Percentiles rank a stretch among this genome's conserved stretches.
These are phyloP conservation scores for Saccharum officinarum DNA, from an alignment of 176 grass and related monocot species.

Conservation along the genomic window DNA sequence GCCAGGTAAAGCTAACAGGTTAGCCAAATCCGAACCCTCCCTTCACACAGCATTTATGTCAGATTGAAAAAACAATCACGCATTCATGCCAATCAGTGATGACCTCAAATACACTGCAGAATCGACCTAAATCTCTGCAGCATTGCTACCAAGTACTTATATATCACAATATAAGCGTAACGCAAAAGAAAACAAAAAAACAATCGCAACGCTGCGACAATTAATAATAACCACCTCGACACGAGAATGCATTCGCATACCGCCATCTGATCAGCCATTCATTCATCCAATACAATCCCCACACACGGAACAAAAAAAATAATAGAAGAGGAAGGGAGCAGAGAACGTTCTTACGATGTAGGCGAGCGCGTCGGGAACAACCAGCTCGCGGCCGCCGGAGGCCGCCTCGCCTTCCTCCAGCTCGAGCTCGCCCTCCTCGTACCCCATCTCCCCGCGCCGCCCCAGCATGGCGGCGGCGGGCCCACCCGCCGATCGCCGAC, in stretches of 20 bases:
- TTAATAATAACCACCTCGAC: not conserved
- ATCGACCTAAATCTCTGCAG: not conserved
- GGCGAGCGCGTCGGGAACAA: constrained; percentile 50
- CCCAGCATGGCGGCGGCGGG: not conserved
- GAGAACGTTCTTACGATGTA: constrained; percentile 58
- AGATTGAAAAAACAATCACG: not conserved
- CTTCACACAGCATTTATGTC: not conserved
- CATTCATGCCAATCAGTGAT: not conserved
- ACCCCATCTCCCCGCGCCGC: constrained; percentile 3
- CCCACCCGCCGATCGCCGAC: constrained; percentile 15
- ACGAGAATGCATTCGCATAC: not conserved
- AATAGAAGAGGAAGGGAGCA: not conserved
- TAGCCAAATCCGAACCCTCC: not conserved
- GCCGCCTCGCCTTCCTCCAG: constrained; percentile 49
- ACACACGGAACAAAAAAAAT: too few species aligned
- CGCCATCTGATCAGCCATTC: not conserved
- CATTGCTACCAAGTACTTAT: not conserved
- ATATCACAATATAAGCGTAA: not conserved
- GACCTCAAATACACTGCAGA: not conserved
- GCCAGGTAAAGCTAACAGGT: not conserved
- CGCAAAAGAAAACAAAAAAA: not conserved
- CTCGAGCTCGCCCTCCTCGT: constrained; percentile 56
- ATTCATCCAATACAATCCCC: constrained; percentile 3
- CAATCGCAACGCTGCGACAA: not conserved
- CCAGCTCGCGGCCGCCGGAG: not conserved